Base-by-base conservation (phyloP, 2,329 filamentous ascomycete species). In the Calonectria hongkongensis region DNA sequence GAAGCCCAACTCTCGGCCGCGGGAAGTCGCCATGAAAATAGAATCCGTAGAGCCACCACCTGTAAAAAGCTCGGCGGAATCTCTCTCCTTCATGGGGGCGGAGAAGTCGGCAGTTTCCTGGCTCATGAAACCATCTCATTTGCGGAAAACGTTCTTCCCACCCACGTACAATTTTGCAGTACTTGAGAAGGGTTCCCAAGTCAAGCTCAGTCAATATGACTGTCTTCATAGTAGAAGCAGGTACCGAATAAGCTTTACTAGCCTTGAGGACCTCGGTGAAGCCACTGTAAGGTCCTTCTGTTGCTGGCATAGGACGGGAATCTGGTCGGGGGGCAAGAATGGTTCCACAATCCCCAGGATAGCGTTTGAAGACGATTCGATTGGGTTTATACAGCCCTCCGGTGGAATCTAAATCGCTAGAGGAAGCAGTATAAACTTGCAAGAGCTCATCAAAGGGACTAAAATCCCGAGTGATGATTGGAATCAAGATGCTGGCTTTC, bases 11-110 rank as follows among this genome's bases (percentile, higher is more conserved):
- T 10, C 83, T 82, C 4, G 85, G 85, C 30, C 82, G 80, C 12
- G 82, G 84, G 43, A 82, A 81, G 39, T 85, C 85, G 13, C 86
- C 85, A 58, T 91, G 88, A 71, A 90, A 90, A 72, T 88, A 87
- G 41, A 85, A 84, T 8, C 87, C 84, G 73, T 88, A 91, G 4
- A 89, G 83, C 88, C 89, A 90, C 89, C 89, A 91, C 39, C 84
- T 81, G 64, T 89, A 89, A 36, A 91, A 79, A 0, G 87, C 89
- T 73, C 85, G 84, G 6, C 89, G 86, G 64, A 90, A 83, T 60
- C 88, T 85, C n/a, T 80, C 74, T 33, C 83, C 83, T 76, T 91
- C 89, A 30, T 84, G 80, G 0, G 79, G 66, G 9, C 80, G 80
- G 7, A 91, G 83, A 45, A 83, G 83, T 18, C 89, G 86, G 48